Evolutionary conservation across 352 stramenopile species (phyloP), one percentile per base, ranked within the genome.

Genomic region (Phytophthora fragariaefolia): DNA sequence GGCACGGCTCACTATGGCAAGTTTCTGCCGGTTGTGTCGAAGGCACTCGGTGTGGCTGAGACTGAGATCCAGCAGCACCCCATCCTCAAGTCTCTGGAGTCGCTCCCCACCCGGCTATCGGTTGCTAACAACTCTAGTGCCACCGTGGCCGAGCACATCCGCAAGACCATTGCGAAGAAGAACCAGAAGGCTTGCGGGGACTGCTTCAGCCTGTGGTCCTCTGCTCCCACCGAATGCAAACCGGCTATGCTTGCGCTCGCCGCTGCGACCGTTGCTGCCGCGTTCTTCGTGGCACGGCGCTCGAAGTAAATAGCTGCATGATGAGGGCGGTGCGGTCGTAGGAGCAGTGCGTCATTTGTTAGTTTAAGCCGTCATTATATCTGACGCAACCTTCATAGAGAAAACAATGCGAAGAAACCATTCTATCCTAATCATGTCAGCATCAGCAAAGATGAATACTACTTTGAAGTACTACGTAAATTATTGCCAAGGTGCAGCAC

Each of bases 1-100:
- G 98, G 97, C 5, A 99, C 96, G 30, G 98, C 98, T 3, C 97
- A 99, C 78, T 97, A 98, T 64, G 97, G 92, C 69, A 99, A 99
- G 82, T 99, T 99, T 71, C 76, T 98, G 53, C 95, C 93, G 1
- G 96, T 98, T 5, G 90, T 97, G 12, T 90, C 79, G 6, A 82
- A 90, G 68, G 96, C 96, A 12, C 87, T 99, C 24, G 79, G 86
- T 74, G 79, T 92, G 62, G 28, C 62, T 26, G 80, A 92, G 70
- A 42, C 62, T 7, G 75, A 90, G 46, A 82, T 95, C 20, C 36
- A 81, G 66, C 89, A 96, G 74, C 89, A 96, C 64, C 68, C 73
- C 53, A 80, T 91, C 58, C 76, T 96, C 23, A 84, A 94, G 72
- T 71, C 83, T 20, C 66, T 96, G 7, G 89, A 95, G 73, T 73